Evolutionary conservation across 805 yeast species (phyloP).

Genomic region (Candida taoyuanica): DNA sequence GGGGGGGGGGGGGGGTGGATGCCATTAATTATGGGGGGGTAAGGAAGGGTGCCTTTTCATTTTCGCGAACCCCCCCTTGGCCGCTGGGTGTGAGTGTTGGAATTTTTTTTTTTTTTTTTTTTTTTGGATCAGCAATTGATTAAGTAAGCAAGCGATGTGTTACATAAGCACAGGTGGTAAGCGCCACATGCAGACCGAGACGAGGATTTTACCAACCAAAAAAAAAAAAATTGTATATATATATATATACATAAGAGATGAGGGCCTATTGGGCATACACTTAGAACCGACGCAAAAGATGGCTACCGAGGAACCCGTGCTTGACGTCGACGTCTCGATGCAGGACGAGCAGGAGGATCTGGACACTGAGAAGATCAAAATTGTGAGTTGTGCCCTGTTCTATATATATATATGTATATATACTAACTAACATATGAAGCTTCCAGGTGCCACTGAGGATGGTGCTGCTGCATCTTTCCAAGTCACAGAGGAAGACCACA

Average conservation of each 20-base stretch:
- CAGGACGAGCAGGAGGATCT: conserved; percentile 23
- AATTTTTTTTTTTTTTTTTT: no score
- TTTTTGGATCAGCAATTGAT: no score
- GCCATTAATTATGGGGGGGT: no score
- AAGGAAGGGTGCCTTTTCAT: no score
- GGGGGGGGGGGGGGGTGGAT: no score
- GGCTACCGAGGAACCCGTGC: conserved; percentile 22
- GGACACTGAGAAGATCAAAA: conserved; percentile 26
- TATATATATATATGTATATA: neutral
- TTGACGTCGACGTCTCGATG: conserved; percentile 27
- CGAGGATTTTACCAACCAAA: no score
- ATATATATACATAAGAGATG: conserved; percentile 6
- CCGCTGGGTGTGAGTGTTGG: no score
- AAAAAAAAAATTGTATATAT: conserved; percentile 10
- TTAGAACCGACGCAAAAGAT: conserved; percentile 6
- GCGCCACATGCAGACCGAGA: no score
- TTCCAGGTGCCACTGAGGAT: conserved; percentile 89
- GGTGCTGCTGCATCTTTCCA: conserved; percentile 95
- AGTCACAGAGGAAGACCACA: conserved; percentile 90
- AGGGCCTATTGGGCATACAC: neutral
- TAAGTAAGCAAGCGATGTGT: no score
- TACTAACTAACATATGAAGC: conserved; percentile 17
- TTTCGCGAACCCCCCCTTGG: no score
- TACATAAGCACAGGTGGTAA: no score
- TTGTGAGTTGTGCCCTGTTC: conserved; percentile 7